phyloP scores from a whole-genome alignment of 495 filamentous ascomycete species.

The Parmelia sp. region DNA sequence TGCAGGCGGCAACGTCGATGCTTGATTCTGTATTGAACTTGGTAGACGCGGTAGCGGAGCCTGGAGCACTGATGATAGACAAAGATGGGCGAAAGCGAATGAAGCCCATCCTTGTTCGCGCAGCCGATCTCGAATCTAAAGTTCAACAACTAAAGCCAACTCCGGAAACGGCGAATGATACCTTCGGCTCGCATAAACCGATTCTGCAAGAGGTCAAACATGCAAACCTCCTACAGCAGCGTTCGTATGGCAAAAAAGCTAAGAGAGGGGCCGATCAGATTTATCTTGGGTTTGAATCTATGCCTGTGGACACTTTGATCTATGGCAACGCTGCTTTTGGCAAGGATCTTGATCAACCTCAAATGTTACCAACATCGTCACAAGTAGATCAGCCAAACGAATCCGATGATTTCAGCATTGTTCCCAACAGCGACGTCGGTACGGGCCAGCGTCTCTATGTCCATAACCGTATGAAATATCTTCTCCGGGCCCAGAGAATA shows the following conservation, averaged over 20 bases:
- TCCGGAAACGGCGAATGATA: neutral
- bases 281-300: slow-evolving; percentile 30
- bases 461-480: slow-evolving; percentile 28
- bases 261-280: slow-evolving; percentile 15
- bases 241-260: slow-evolving; percentile 12
- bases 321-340: slow-evolving; percentile 31
- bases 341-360: slow-evolving; percentile 14
- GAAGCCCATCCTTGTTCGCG: slow-evolving; percentile 23
- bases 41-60: neutral
- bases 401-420: slow-evolving; percentile 13
- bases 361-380: too few species aligned
- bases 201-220: neutral
- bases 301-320: slow-evolving; percentile 39
- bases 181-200: neutral
- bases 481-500: slow-evolving; percentile 20
- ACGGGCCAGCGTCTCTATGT: slow-evolving; percentile 28
- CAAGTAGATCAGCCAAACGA: neutral
- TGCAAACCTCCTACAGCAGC: neutral
- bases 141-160: neutral
- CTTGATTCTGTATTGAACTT: neutral
- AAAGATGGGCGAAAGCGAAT: slow-evolving; percentile 39
- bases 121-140: slow-evolving; percentile 4
- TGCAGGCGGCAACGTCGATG: neutral
- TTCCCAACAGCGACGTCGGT: neutral
- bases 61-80: slow-evolving; percentile 30